Evolutionary conservation across 78 protist species (phyloP).

Genomic region (Dictyostelium discoideum): dicty_2.7 NC_007090.3:3640501-3641000

Average conservation of each 20-base stretch:
- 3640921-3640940: not conserved
- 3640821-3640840: not conserved
- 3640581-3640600: no score
- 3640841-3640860: not conserved
- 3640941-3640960: not conserved
- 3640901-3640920: not conserved
- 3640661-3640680: not conserved
- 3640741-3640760: not conserved
- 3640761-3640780: not conserved
- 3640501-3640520: slow-evolving; percentile 14
- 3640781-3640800: slow-evolving; percentile 5
- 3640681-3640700: not conserved
- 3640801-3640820: not conserved
- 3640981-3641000: not conserved
- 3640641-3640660: not conserved
- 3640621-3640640: not conserved
- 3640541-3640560: not conserved
- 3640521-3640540: slow-evolving; percentile 9
- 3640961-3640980: not conserved
- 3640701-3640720: not conserved
- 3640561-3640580: not conserved
- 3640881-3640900: not conserved
- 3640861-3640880: not conserved
- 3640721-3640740: not conserved
- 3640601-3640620: not conserved